Evolutionary conservation across 495 filamentous ascomycete genomes (phyloP).

Genomic region (Viridothelium virens): DNA sequence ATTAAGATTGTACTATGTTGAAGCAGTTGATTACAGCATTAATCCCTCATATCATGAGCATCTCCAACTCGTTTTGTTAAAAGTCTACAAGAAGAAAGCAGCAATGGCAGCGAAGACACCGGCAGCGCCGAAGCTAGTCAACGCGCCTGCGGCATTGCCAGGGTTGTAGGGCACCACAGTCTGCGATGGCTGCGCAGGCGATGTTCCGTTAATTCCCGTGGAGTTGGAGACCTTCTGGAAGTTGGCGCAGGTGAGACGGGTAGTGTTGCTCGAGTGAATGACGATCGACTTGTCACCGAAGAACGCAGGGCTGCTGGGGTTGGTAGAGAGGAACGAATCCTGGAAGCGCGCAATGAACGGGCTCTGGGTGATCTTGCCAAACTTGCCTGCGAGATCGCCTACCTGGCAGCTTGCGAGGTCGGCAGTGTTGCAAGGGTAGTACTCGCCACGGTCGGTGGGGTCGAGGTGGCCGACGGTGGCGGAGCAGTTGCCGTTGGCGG

Average conservation of each 20-base stretch:
- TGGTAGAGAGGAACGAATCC: neutral
- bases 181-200: neutral
- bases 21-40: no score
- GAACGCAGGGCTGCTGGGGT: constrained; percentile 14
- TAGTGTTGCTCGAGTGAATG: constrained; percentile 16
- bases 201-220: neutral
- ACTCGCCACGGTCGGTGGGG: constrained; percentile 21
- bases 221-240: constrained; percentile 12
- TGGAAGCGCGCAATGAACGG: neutral
- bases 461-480: constrained; percentile 22
- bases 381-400: constrained; percentile 23
- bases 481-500: constrained; percentile 23
- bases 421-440: constrained; percentile 17
- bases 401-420: constrained; percentile 16
- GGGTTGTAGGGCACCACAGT: neutral
- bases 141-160: neutral
- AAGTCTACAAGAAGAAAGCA: neutral
- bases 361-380: constrained; percentile 17
- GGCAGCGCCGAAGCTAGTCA: neutral
- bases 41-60: no score
- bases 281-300: constrained; percentile 16
- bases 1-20: no score
- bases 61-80: neutral
- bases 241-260: constrained; percentile 17
- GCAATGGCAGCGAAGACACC: neutral